A percentile compares a stretch with the other conserved stretches of the same genome.
Evolutionary conservation across 495 filamentous ascomycete species (phyloP).

Genomic region (Xylaria telfairii): DNA sequence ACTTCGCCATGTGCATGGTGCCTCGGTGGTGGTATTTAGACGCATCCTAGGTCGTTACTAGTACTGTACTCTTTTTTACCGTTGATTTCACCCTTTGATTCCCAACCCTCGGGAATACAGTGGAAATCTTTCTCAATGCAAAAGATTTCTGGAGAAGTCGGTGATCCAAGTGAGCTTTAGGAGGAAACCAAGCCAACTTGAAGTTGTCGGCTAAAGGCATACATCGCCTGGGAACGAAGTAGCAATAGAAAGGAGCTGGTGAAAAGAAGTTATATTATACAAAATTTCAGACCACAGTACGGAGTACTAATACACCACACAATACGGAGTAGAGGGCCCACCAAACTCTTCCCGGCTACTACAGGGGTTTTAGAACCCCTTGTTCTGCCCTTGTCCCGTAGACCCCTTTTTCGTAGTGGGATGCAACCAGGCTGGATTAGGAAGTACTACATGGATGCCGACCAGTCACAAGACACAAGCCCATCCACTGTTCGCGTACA

Average conservation of each 20-base stretch:
- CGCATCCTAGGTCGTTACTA: no score
- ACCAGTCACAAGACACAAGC: constrained; percentile 20
- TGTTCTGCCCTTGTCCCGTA: constrained; percentile 6
- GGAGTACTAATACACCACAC: no score
- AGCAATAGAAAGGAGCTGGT: neutral
- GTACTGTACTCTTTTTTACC: no score
- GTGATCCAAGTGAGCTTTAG: neutral
- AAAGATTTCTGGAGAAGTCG: neutral
- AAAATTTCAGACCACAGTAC: no score
- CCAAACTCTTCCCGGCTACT: neutral
- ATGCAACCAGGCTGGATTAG: constrained; percentile 15
- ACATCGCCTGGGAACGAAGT: neutral
- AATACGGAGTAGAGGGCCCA: no score
- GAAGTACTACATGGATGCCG: constrained; percentile 10
- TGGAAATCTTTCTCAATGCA: neutral
- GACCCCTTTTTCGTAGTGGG: constrained; percentile 12
- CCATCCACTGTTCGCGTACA: neutral
- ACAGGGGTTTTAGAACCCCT: neutral
- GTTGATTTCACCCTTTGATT: no score
- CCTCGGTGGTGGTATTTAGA: no score
- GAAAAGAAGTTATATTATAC: neutral
- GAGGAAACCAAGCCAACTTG: neutral
- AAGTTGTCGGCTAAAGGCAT: neutral
- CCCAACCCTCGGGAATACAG: no score
- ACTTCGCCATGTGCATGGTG: neutral